Base-by-base conservation (phyloP, 257 asterid species). In the Solanum etuberosum region DNA sequence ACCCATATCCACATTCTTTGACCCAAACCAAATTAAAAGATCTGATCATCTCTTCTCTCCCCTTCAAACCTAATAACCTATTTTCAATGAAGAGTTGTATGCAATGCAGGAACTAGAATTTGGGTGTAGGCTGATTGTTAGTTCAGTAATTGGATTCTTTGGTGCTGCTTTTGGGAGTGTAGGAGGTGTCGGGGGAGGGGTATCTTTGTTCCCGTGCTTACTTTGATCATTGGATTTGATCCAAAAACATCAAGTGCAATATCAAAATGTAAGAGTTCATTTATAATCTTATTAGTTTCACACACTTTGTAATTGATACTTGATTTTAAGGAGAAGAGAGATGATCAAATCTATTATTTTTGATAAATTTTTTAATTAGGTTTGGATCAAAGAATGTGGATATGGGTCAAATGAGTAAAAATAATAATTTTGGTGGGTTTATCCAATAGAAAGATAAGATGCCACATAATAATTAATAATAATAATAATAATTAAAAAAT, bases 151-250 rank as follows among this genome's bases (percentile, higher is more conserved):
- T 89, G 96, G 93, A 88, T 93, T 93, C 92, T 86, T 93, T 76
- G 96, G 94, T 88, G 96, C 94, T 88, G 96, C 96, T 85, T 91
- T 93, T 85, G 96, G 93, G 51, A 93, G 96, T 40, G 91, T 93
- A 31, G 96, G 94, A 21, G 96, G 96, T 29, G 96, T 90, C 18
- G 96, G 96, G 21, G 96, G 94, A 54, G 96, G 96, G 96, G 96
- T 29, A 89, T 93, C 86, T 93, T 93, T 31, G 96, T 93, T 43
- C 94, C 96, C 15, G 88, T 92, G 95, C 93, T 93, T 87, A 85
- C 90, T 57, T 87, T 93, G 86, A 91, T 93, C 43, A 87, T 93
- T 4, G 94, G 96, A 5, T 93, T 93, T 71, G 96, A 92, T 87
- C 92, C 94, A 2, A 93, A 93, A 88, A 83, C 96, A 14, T 88